phyloP scores from a whole-genome alignment of 163 green algal species.

The Chloromonas sp. region DNA sequence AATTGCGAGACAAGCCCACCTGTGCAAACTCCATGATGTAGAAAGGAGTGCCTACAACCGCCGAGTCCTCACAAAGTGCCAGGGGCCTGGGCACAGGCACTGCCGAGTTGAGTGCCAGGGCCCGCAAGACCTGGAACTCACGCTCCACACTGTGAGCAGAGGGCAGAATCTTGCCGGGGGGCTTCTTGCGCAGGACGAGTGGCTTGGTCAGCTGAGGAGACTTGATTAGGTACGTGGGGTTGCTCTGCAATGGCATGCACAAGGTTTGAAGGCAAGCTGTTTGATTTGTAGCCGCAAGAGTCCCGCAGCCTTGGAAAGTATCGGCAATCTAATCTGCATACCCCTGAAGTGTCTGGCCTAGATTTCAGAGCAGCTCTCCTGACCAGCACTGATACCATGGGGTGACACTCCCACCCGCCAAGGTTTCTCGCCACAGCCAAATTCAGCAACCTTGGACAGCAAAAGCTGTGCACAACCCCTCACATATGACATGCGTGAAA shows the following conservation, averaged over 20 bases:
- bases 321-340: no score
- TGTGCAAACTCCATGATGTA: conserved; percentile 92
- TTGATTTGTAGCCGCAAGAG: no score
- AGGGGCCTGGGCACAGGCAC: conserved; percentile 65
- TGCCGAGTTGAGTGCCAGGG: conserved; percentile 35
- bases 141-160: conserved; percentile 93
- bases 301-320: no score
- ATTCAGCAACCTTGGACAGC: no score
- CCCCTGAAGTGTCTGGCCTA: no score
- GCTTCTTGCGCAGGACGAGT: conserved; percentile 95
- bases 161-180: conserved; percentile 79
- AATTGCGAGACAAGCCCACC: conserved; percentile 4
- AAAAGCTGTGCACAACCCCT: no score
- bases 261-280: no score
- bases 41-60: conserved; percentile 88
- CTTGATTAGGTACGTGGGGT: conserved; percentile 43
- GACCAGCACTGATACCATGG: no score
- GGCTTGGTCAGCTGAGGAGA: conserved; percentile 14
- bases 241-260: conserved; percentile 44
- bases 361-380: no score
- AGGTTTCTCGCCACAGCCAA: no score
- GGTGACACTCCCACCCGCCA: no score
- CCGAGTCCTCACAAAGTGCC: conserved; percentile 65
- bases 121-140: conserved; percentile 64
- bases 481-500: no score